Evolutionary conservation across 371 early-diverging fungal genomes (phyloP), one percentile per base, ranked within the genome.

Genomic region (Catenaria anguillulae): DNA sequence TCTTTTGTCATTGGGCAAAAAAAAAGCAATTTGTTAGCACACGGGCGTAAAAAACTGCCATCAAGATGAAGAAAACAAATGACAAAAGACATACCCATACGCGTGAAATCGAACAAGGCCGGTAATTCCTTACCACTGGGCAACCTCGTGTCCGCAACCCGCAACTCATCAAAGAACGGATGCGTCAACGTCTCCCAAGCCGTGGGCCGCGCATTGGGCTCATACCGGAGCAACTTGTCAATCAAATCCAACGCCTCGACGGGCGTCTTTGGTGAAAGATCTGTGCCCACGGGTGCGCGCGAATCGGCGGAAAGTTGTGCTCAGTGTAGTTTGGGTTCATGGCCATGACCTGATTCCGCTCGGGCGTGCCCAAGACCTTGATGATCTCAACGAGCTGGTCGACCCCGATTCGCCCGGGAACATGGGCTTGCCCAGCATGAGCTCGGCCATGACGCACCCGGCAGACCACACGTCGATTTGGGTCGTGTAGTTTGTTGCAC

Each of bases 341-440:
- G 50, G 88, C 81, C 63, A 86, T 79, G 66, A 96, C 88, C 71
- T 96, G 95, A 62, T 95, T 93, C 65, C 89, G 85, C 33, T 92
- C 86, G 19, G 99, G 99, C 19, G 99, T 98, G 35, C 99, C 99
- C 31, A 99, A 81, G 0, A 97, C 90, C 75, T 95, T 95, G 79
- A 99, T 98, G 68, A 99, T 99, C 74, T 98, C 98, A 19, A 98
- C 97, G 45, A 99, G 75, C 75, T 99, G 99, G 71, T 99, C 99
- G 62, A 99, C 95, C 96, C 96, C 62, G 92, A 91, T 73, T 98
- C 97, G 29, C 99, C 99, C 12, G 97, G 93, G 82, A 99, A 99
- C 52, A 99, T 72, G 19, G 98, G 98, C 70, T 88, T 90, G 54
- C 91, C 87, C 33, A 92, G 79, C 81, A 97, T 89, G 62, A 99